Conservation (phyloP, 2,329 filamentous ascomycete genomes). For the Thyridium curvatum region DNA sequence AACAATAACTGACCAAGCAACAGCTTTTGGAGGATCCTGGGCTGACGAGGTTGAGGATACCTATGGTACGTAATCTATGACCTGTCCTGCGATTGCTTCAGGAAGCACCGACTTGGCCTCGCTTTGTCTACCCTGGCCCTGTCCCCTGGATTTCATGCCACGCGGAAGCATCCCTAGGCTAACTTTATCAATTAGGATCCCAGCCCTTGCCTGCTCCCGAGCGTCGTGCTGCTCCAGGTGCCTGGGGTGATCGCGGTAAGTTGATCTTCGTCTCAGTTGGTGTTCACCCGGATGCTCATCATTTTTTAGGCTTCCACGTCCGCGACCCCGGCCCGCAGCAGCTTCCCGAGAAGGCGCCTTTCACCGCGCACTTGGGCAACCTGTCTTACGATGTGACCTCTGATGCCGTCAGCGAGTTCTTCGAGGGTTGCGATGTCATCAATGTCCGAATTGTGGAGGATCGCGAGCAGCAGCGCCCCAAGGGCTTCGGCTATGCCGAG, state of each 20-base stretch:
- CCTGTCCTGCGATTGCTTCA: conserved; percentile 3
- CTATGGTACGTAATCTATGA: conserved; percentile 52
- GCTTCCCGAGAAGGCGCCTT: conserved; percentile 87
- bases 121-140: no score
- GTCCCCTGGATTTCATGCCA: no score
- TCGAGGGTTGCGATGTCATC: conserved; percentile 75
- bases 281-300: conserved; percentile 6
- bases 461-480: conserved; percentile 86
- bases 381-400: conserved; percentile 89
- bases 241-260: no score
- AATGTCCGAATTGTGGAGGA: conserved; percentile 97
- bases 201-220: conserved; percentile 49
- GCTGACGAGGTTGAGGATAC: conserved; percentile 97
- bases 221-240: conserved; percentile 21
- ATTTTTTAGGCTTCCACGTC: conserved; percentile 44
- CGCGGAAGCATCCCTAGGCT: background rate
- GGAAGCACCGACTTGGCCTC: no score
- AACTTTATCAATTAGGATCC: conserved; percentile 35
- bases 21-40: conserved; percentile 73
- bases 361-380: conserved; percentile 93
- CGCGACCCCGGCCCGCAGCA: conserved; percentile 68
- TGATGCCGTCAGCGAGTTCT: conserved; percentile 79
- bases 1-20: conserved; percentile 16
- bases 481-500: conserved; percentile 97
- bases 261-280: conserved; percentile 6